Percentiles rank a stretch among this genome's conserved stretches.
Conservation (phyloP, 176 grass and related monocot species). For the Eleusine indica region DNA sequence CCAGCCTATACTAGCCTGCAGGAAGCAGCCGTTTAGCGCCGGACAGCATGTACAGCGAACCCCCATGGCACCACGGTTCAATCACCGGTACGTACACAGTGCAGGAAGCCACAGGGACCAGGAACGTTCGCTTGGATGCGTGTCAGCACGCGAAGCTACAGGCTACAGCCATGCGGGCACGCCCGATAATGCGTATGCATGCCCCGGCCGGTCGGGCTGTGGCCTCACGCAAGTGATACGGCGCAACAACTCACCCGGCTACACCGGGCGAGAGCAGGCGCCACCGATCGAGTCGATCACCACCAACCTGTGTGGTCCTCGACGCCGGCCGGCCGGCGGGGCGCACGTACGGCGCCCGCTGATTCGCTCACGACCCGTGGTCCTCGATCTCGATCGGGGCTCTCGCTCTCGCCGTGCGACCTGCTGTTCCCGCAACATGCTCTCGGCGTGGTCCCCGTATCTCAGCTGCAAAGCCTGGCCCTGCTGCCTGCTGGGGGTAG, state of each 20-base stretch:
- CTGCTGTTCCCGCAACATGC: too few relatives aligned
- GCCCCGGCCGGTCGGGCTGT: conserved; percentile 1
- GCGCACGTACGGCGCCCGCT: neutral
- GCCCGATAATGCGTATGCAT: neutral
- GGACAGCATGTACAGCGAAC: neutral
- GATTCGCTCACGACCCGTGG: neutral
- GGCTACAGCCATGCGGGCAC: neutral
- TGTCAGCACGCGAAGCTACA: conserved; percentile 4
- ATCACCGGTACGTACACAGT: too few relatives aligned
- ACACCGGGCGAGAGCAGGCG: neutral
- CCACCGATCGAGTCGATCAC: neutral
- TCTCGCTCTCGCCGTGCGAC: too few relatives aligned
- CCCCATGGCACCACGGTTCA: neutral
- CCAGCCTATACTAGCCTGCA: too few relatives aligned
- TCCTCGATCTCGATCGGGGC: too few relatives aligned
- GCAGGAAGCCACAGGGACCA: too few relatives aligned
- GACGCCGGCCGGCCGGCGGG: neutral
- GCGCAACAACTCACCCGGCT: neutral
- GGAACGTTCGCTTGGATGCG: neutral
- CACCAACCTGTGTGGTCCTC: conserved; percentile 41
- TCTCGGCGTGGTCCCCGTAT: too few relatives aligned
- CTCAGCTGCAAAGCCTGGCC: neutral
- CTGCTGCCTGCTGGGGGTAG: neutral
- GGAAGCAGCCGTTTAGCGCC: neutral
- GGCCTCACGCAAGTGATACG: neutral